Percentiles rank a stretch among this genome's conserved stretches.
Evolutionary conservation across 129 eudicot genomes (phyloP).

Genomic region (Lactuca saligna): DNA sequence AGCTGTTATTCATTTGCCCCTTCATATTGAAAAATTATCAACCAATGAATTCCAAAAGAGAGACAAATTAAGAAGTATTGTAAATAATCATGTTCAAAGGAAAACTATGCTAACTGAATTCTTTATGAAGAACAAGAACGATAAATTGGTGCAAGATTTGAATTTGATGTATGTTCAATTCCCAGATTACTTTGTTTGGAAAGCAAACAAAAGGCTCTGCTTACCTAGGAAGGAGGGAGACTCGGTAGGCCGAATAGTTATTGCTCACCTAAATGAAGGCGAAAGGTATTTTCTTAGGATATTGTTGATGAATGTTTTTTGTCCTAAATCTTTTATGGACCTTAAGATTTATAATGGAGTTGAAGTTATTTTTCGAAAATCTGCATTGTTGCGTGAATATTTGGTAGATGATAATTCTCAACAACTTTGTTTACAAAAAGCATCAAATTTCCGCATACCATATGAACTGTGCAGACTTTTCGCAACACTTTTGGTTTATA

Average conservation of each 20-base stretch:
- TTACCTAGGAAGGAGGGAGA: neutral
- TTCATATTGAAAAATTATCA: no score
- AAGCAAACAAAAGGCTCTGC: neutral
- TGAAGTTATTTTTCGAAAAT: neutral
- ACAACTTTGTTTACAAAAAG: neutral
- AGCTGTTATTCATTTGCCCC: no score
- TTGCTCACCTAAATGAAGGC: conserved; percentile 4
- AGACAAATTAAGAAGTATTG: no score
- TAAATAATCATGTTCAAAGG: no score
- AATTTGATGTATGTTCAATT: no score
- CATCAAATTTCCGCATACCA: neutral
- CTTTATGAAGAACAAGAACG: no score
- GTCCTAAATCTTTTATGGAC: neutral
- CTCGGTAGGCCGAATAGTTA: neutral
- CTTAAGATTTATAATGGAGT: neutral
- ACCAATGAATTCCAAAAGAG: no score
- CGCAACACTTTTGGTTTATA: neutral
- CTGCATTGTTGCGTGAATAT: conserved; percentile 1
- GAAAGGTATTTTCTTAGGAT: conserved; percentile 7
- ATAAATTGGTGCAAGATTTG: no score
- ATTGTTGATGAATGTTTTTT: neutral
- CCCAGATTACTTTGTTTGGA: conserved; percentile 1
- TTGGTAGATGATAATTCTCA: neutral
- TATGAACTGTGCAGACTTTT: neutral
- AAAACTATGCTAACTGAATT: no score